Percentiles rank a stretch among this genome's conserved stretches.
phyloP scores from a whole-genome alignment of 2,329 filamentous ascomycete species.

The Zalaria sp. region DNA sequence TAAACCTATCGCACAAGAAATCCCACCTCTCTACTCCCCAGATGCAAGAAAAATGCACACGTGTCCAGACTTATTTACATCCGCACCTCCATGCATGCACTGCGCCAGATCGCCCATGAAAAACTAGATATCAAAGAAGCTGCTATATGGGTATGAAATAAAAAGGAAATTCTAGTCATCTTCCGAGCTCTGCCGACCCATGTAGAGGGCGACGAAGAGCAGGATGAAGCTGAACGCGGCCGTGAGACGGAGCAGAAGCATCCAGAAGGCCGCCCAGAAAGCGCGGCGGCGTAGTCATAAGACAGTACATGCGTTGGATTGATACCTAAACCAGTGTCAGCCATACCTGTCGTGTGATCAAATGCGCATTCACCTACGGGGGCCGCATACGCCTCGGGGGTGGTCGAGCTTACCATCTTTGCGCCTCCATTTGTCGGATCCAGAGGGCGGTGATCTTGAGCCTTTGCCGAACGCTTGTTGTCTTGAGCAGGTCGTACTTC shows the following conservation, averaged over 20 bases:
- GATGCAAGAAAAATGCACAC: too few species aligned
- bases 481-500: conserved; percentile 62
- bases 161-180: too few species aligned
- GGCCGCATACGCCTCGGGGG: neutral
- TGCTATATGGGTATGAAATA: too few species aligned
- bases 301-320: conserved; percentile 24
- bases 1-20: too few species aligned
- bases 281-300: conserved; percentile 22
- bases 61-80: too few species aligned
- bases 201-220: conserved; percentile 8
- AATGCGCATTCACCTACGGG: neutral
- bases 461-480: conserved; percentile 63
- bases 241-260: conserved; percentile 15
- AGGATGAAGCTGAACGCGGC: conserved; percentile 13
- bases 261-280: conserved; percentile 12
- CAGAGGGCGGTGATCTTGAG: conserved; percentile 72
- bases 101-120: too few species aligned
- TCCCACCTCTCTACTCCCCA: too few species aligned
- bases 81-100: too few species aligned
- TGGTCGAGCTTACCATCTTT: conserved; percentile 48
- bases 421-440: conserved; percentile 58
- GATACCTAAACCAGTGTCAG: conserved; percentile 17
- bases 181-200: too few species aligned
- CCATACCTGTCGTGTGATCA: neutral
- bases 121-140: too few species aligned